Evolutionary conservation across 768 basidiomycete genomes (phyloP), one percentile per base, ranked within the genome.

Genomic region (Daedaleopsis nitida): DNA sequence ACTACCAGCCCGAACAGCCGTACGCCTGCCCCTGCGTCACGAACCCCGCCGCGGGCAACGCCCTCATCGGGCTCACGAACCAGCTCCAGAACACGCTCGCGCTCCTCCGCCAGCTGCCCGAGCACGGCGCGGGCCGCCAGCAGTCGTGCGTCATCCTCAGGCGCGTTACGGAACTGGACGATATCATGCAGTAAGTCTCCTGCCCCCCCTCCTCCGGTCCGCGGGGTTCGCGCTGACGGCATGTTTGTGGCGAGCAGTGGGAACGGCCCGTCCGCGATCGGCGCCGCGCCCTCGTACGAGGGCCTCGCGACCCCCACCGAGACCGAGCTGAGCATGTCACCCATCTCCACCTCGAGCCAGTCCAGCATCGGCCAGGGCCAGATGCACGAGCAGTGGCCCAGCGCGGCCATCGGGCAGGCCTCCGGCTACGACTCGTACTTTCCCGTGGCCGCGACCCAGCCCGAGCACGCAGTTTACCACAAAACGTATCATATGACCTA

Each of bases 371-470:
- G 67, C 79, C 83, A 57, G 81, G 83, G 43, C 81, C 85, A 65
- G 82, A 44, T 63, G 16, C 68, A 65, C 55, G 69, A 67, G 50
- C 59, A 88, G 73, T 88, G 86, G 87, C 83, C 78, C 65, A 77
- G 81, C 59, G 49, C 23, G 11, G 49, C 49, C 5, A 63, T 67
- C 70, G 67, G 77, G 39, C 77, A 81, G 23, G 68, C 82, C 32
- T 72, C 78, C 14, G 81, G 83, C 35, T 89, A 87, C 74, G 88
- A 86, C 57, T 79, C 88, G 6, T 90, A 90, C 73, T 90, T 90
- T 69, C 83, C 87, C 37, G 77, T 86, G 61, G 74, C 81, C 45
- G 58, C 74, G 9, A 69, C 75, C 3, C 53, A 83, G 54, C 17
- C 54, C 19, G 66, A 70, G 51, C 63, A 62, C 35, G 65, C 61